Evolutionary conservation across 192 early-diverging fungal species (phyloP), one percentile per base, ranked within the genome.

Genomic region (Mortierella claussenii): DNA sequence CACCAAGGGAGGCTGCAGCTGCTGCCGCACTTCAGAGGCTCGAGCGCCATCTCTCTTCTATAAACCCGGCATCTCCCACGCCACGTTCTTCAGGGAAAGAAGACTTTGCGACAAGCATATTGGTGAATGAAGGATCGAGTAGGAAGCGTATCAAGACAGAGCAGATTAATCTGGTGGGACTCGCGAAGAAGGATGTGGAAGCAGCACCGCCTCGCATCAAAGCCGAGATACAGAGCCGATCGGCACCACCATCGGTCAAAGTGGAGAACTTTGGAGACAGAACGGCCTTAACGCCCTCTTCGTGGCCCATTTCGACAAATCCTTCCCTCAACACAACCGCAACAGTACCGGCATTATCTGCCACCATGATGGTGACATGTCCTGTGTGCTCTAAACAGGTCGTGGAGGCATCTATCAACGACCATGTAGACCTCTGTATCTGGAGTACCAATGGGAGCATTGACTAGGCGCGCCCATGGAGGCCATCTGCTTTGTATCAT

Each of bases 381-480:
- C 79, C 79, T 8, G 51, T 80, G 4, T 80, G 79, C 20, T 36
- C 47, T 3, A 8, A 57, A 17, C 37, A 53, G 15, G 66, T 74
- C 2, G 36, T 58, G 32, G 58, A 61, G 40, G 34, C 47, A 10
- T 59, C 64, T 2, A 80, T 80, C 57, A 80, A 80, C 31, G 79
- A 80, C 30, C 69, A 80, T 64, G 60, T 80, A 11, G 79, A 80
- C 54, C 51, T 80, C 4, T 80, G 69, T 20, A 74, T 80, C 54
- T 73, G 53, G 64, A 45, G 49, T 6, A 30, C 40, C 9, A 74
- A 47, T 59, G 62, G 61, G 13, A n/a, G n/a, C n/a, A n/a, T n/a
- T n/a, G n/a, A n/a, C n/a, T n/a, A n/a, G n/a, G n/a, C n/a, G n/a
- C n/a, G n/a, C n/a, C n/a, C n/a, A n/a, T n/a, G n/a, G n/a, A n/a